Base-by-base conservation (phyloP, 2,329 filamentous ascomycete genomes). In the Ophiostoma sp. region DNA sequence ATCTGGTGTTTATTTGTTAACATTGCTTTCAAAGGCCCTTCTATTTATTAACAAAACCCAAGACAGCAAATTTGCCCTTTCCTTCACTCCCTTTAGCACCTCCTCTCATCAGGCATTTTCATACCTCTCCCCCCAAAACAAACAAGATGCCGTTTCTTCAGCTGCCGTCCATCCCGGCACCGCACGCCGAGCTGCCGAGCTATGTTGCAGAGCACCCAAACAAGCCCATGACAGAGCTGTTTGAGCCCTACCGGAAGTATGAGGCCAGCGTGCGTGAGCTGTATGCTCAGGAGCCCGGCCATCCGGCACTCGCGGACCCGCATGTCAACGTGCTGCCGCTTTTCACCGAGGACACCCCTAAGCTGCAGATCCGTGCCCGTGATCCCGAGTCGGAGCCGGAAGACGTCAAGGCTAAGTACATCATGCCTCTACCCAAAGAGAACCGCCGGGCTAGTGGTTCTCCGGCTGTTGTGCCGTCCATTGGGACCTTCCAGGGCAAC, bases 231-330 rank as follows among this genome's bases (percentile, higher is more conserved):
- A 75, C 79, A 6, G 84, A 91, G 45, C 83, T 94, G 70, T 80
- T 93, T 72, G 82, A 86, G 69, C 92, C 92, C 0, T 94, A 89
- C 81, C 89, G 91, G 78, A 81, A 87, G 71, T 93, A 90, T 77
- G 92, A 94, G 80, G 85, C 88, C 64, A 85, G 87, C 74, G 83
- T 94, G 70, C 89, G 92, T 61, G 86, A 90, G 75, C 78, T 91
- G 22, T 94, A 90, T 78, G 91, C 92, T 50, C 92, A 93, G 78
- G 85, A 92, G 68, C 89, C 89, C 6, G 81, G 84, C 70, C 88
- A 92, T 75, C 84, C 87, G 7, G 82, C 84, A 25, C 83, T 92
- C 22, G 80, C 87, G 45, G 86, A 91, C 75, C 84, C 84, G 7
- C 81, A 86, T 73, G 81, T 92, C 79, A 93, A 92, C 77, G 82